These are phyloP conservation scores for Cladosporium sp. DNA, from an alignment of 2,329 filamentous ascomycete genomes.

Conservation along the genomic window DNA sequence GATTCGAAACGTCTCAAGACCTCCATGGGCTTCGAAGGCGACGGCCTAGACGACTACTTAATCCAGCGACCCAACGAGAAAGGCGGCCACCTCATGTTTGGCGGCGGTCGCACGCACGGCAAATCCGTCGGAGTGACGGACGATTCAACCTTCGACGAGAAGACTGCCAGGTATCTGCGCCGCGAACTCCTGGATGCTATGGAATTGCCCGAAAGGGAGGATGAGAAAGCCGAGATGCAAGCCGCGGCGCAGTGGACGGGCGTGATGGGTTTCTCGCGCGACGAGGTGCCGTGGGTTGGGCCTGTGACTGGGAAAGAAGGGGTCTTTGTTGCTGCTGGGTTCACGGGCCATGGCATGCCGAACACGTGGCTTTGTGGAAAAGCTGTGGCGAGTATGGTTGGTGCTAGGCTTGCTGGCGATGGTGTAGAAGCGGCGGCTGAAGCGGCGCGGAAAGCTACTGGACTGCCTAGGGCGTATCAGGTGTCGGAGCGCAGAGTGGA, in stretches of 20 bases:
- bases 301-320: conserved; percentile 49
- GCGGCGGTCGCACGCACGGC: conserved; percentile 62
- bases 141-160: conserved; percentile 55
- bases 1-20: conserved; percentile 45
- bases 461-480: conserved; percentile 28
- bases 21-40: conserved; percentile 63
- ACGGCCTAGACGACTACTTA: conserved; percentile 65
- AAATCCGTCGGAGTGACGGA: conserved; percentile 55
- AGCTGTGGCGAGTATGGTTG: conserved; percentile 59
- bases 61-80: conserved; percentile 58
- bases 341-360: conserved; percentile 68
- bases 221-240: conserved; percentile 40
- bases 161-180: conserved; percentile 55
- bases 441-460: conserved; percentile 17
- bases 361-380: conserved; percentile 64
- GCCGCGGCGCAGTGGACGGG: conserved; percentile 64
- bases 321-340: conserved; percentile 37
- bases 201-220: conserved; percentile 33
- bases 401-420: conserved; percentile 6
- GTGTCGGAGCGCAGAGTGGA: conserved; percentile 24
- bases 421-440: conserved; percentile 15
- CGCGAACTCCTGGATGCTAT: conserved; percentile 34
- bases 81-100: conserved; percentile 62
- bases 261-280: conserved; percentile 72
- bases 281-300: conserved; percentile 68